Percentiles rank a stretch among this genome's conserved stretches.
Conservation (phyloP, 2,329 filamentous ascomycete species). For the Aspergillus nomiae region DNA sequence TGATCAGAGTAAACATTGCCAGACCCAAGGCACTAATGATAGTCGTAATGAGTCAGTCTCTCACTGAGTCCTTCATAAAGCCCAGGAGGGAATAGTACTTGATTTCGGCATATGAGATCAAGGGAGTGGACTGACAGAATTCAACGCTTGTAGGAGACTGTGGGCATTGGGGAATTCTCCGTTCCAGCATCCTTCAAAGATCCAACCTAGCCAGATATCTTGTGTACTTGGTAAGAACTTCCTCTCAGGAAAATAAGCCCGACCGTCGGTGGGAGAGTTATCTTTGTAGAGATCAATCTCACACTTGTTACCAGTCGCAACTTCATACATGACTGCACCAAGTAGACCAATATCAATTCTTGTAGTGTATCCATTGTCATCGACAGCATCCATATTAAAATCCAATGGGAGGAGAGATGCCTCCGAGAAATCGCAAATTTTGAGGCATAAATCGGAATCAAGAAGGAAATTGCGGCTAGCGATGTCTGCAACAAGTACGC, state of each 20-base stretch:
- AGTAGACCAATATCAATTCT: constrained; percentile 34
- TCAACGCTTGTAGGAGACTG: background rate
- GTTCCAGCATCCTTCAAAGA: constrained; percentile 31
- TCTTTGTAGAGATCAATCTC: constrained; percentile 27
- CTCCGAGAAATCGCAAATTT: constrained; percentile 31
- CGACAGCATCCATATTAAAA: constrained; percentile 26
- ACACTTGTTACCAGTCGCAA: constrained; percentile 24
- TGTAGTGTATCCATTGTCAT: constrained; percentile 30
- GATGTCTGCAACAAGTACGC: constrained; percentile 33
- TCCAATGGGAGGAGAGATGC: constrained; percentile 27
- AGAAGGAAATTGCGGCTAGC: constrained; percentile 32
- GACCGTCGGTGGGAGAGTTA: constrained; percentile 9
- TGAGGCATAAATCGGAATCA: constrained; percentile 27
- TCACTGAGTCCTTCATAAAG: background rate
- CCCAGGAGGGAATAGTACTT: background rate
- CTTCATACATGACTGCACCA: constrained; percentile 33
- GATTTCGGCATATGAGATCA: background rate
- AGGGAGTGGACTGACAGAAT: background rate
- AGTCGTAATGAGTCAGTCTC: constrained; percentile 2
- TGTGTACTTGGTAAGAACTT: constrained; percentile 26
- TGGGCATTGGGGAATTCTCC: background rate
- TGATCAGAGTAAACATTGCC: constrained; percentile 5
- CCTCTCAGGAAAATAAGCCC: constrained; percentile 23
- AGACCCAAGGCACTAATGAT: constrained; percentile 9
- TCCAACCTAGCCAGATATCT: constrained; percentile 26